A percentile compares a stretch with the other conserved stretches of the same genome.
These are phyloP conservation scores for Barnettozyma sp. DNA, from an alignment of 805 yeast species.

Conservation along the genomic window DNA sequence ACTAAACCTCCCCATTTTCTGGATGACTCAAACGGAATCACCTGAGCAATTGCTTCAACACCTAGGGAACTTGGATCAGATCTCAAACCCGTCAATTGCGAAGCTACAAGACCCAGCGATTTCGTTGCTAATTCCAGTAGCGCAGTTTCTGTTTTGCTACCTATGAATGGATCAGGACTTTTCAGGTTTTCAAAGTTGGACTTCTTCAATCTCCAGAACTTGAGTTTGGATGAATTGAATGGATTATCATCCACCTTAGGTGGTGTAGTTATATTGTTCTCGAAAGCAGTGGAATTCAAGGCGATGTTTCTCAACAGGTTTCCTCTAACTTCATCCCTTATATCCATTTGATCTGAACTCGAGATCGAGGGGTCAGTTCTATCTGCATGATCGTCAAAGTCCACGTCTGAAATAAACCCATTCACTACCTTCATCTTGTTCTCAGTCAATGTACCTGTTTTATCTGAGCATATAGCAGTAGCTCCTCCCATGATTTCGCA, in stretches of 20 bases:
- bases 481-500: conserved; percentile 99
- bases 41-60: conserved; percentile 47
- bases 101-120: conserved; percentile 40
- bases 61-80: conserved; percentile 26
- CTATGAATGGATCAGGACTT: conserved; percentile 57
- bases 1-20: conserved; percentile 91
- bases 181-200: conserved; percentile 8
- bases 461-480: conserved; percentile 93
- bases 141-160: conserved; percentile 94
- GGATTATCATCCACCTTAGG: conserved; percentile 24
- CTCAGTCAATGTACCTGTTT: conserved; percentile 95
- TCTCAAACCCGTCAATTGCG: conserved; percentile 43
- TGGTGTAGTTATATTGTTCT: conserved; percentile 36
- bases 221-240: conserved; percentile 18
- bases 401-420: conserved; percentile 57
- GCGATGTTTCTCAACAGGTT: conserved; percentile 50
- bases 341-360: conserved; percentile 14
- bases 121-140: conserved; percentile 60
- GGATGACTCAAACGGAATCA: conserved; percentile 85
- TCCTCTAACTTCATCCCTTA: conserved; percentile 10
- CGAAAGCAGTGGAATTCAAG: conserved; percentile 88
- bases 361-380: conserved; percentile 20
- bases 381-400: conserved; percentile 40
- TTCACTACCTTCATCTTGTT: conserved; percentile 86
- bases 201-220: conserved; percentile 14